Percentiles rank a stretch among this genome's conserved stretches.
phyloP scores from a whole-genome alignment of 768 basidiomycete genomes.

The Glaciozyma antarctica region DNA sequence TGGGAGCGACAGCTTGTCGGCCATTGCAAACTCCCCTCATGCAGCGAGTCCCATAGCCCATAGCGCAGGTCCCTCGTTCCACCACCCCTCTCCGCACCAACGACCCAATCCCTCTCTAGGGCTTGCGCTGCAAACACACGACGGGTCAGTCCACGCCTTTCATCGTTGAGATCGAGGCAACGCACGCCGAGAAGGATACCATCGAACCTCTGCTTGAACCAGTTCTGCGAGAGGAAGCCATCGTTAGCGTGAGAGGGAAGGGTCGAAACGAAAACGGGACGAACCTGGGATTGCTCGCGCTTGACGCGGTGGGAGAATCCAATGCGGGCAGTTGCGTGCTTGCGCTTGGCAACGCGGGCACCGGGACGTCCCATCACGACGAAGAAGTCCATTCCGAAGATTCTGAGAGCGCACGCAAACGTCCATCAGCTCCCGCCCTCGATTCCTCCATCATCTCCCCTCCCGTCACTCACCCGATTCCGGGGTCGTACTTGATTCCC shows the following conservation, averaged over 20 bases:
- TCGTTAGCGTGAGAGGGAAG: no score
- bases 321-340: slow-evolving; percentile 73
- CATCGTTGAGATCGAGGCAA: background rate
- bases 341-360: slow-evolving; percentile 78
- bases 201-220: slow-evolving; percentile 86
- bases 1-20: background rate
- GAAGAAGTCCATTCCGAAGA: slow-evolving; percentile 89
- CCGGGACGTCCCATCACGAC: slow-evolving; percentile 94
- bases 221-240: slow-evolving; percentile 40
- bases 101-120: background rate
- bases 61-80: background rate
- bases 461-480: slow-evolving; percentile 53
- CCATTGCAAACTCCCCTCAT: background rate
- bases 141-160: background rate
- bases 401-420: background rate
- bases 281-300: slow-evolving; percentile 61
- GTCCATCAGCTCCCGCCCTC: background rate
- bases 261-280: no score
- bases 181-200: slow-evolving; percentile 33
- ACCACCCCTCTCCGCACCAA: background rate
- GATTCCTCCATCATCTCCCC: background rate
- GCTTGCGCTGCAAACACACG: background rate
- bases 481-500: slow-evolving; percentile 95
- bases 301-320: slow-evolving; percentile 82
- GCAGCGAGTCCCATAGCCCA: background rate